Conservation (phyloP, 2,329 filamentous ascomycete genomes). For the Penicillium griseofulvum region DNA sequence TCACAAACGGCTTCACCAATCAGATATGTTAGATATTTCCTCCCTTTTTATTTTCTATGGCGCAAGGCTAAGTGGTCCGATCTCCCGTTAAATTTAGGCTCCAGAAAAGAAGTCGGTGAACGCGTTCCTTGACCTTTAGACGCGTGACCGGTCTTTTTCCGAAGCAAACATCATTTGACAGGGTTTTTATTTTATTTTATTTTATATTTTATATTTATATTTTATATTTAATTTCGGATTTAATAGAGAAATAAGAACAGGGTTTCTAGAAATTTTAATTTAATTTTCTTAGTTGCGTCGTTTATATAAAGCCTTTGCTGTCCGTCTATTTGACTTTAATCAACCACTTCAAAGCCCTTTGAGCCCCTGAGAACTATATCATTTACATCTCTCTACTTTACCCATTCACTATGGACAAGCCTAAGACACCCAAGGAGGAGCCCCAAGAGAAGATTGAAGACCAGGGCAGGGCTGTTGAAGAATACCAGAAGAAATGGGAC, state of each 20-base stretch:
- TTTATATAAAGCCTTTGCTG: constrained; percentile 7
- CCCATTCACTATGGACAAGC: constrained; percentile 4
- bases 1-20: constrained; percentile 9
- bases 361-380: not conserved
- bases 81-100: constrained; percentile 6
- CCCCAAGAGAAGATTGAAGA: not conserved
- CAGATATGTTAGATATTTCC: constrained; percentile 1
- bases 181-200: not conserved
- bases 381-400: not conserved
- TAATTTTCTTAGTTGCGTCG: not conserved
- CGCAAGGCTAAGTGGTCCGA: constrained; percentile 15
- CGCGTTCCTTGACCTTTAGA: constrained; percentile 2
- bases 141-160: constrained; percentile 18
- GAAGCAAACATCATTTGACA: constrained; percentile 22
- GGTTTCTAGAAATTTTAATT: not conserved
- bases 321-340: not conserved
- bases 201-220: not conserved
- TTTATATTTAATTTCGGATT: not conserved
- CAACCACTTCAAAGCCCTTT: not conserved
- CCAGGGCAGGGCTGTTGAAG: not conserved
- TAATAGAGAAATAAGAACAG: not conserved
- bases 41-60: not conserved
- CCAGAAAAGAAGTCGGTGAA: constrained; percentile 13
- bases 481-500: constrained; percentile 11
- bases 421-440: not conserved